Percentiles rank a stretch among this genome's conserved stretches.
These are phyloP conservation scores for Westerdykella aurantiaca DNA, from an alignment of 2,329 filamentous ascomycete genomes.

Conservation along the genomic window DNA sequence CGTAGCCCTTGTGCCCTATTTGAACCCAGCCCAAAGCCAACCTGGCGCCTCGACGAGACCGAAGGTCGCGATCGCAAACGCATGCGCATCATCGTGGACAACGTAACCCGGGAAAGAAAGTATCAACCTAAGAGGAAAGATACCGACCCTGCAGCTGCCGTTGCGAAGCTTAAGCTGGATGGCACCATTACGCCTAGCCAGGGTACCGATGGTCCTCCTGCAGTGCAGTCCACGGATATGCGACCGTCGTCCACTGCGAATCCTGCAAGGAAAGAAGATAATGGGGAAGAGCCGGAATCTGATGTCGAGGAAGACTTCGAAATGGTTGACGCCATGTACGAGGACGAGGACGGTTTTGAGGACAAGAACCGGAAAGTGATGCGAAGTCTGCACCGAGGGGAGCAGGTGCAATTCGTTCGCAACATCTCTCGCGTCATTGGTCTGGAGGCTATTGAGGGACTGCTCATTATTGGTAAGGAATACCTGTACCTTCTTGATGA, in stretches of 20 bases:
- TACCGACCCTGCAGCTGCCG: slow-evolving; percentile 41
- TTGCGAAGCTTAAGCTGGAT: slow-evolving; percentile 43
- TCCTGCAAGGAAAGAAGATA: slow-evolving; percentile 23
- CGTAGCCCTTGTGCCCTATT: slow-evolving; percentile 76
- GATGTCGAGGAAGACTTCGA: slow-evolving; percentile 85
- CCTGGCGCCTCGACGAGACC: slow-evolving; percentile 92
- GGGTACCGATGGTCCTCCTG: slow-evolving; percentile 5
- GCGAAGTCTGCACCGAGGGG: slow-evolving; percentile 82
- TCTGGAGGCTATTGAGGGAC: slow-evolving; percentile 86
- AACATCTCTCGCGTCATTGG: slow-evolving; percentile 94
- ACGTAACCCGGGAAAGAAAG: slow-evolving; percentile 57
- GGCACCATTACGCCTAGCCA: slow-evolving; percentile 35
- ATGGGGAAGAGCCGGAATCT: slow-evolving; percentile 41
- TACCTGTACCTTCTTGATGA: slow-evolving; percentile 92
- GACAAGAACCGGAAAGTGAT: slow-evolving; percentile 98
- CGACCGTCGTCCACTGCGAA: slow-evolving; percentile 18
- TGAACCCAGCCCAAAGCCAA: slow-evolving; percentile 56
- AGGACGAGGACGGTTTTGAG: slow-evolving; percentile 79
- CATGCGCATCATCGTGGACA: slow-evolving; percentile 76
- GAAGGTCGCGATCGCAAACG: slow-evolving; percentile 96
- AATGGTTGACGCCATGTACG: slow-evolving; percentile 87
- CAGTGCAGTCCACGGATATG: neutral
- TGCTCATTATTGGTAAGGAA: slow-evolving; percentile 88
- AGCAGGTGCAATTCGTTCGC: slow-evolving; percentile 88
- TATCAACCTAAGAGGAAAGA: slow-evolving; percentile 79